Conservation (phyloP, 306 rosid species). For the Nissolia schottii region DNA sequence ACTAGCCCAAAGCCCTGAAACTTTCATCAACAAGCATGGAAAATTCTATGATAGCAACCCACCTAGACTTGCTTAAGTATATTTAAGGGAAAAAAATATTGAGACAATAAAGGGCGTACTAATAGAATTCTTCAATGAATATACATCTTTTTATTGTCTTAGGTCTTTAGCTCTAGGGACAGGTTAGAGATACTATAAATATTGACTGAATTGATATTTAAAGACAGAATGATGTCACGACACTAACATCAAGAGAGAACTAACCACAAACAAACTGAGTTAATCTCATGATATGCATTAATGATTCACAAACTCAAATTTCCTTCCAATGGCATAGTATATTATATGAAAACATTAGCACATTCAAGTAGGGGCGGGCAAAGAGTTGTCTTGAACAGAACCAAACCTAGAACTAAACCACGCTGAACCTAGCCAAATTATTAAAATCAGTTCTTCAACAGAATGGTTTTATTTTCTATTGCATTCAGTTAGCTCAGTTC, state of each 20-base stretch:
- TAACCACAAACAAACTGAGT: not conserved
- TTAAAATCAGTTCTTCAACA: no score
- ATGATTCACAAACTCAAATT: not conserved
- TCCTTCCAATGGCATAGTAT: not conserved
- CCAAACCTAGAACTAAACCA: no score
- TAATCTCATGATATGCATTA: not conserved
- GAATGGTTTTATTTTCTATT: no score
- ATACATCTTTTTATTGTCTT: not conserved
- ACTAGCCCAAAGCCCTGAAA: not conserved
- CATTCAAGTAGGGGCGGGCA: no score
- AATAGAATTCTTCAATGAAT: not conserved
- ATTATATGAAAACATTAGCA: not conserved
- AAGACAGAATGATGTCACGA: not conserved
- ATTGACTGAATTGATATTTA: not conserved
- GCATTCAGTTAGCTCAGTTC: no score
- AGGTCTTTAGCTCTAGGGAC: not conserved
- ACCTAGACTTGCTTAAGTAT: no score
- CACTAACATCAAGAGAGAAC: not conserved
- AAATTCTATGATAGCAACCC: no score
- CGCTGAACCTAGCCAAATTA: no score
- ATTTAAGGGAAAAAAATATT: no score
- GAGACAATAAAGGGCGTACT: no score
- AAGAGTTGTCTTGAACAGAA: no score
- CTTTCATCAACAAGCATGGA: not conserved
- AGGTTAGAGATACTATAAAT: not conserved